A percentile compares a stretch with the other conserved stretches of the same genome.
Conservation (phyloP, 1,284 basidiomycete species). For the Coniferiporia weirii region DNA sequence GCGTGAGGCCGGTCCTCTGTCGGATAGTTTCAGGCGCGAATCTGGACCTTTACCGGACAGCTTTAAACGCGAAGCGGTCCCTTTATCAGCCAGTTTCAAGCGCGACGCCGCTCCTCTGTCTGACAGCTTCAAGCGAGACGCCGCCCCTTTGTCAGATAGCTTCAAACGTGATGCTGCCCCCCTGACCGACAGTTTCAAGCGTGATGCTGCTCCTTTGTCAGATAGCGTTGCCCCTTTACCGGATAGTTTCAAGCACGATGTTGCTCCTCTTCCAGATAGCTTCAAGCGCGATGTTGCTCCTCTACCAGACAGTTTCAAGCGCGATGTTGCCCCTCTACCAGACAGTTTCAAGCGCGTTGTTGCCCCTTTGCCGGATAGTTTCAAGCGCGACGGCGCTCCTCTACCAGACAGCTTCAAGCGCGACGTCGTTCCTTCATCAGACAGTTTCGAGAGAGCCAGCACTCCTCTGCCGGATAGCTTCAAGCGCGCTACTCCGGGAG, state of each 20-base stretch:
- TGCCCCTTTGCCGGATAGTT: not conserved
- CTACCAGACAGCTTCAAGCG: not conserved
- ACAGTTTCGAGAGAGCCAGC: not conserved
- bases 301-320: not conserved
- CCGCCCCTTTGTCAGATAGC: not conserved
- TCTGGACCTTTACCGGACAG: not conserved
- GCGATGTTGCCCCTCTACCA: not conserved
- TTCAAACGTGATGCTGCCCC: constrained; percentile 12
- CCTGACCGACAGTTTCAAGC: constrained; percentile 6
- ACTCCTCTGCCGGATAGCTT: not conserved
- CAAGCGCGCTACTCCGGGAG: not conserved
- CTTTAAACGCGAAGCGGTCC: not conserved
- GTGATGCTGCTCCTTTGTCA: constrained; percentile 12
- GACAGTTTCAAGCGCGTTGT: not conserved
- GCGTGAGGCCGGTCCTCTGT: not conserved
- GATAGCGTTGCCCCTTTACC: constrained; percentile 5
- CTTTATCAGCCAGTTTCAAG: not conserved
- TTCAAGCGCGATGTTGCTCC: not conserved
- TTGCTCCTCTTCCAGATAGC: not conserved
- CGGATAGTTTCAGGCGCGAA: not conserved
- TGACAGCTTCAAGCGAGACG: not conserved
- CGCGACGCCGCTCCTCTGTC: not conserved
- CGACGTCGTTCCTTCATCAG: not conserved
- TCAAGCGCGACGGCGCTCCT: not conserved
- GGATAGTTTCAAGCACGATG: not conserved